Base-by-base conservation (phyloP, 2,329 filamentous ascomycete species). In the Sphaerulina musiva region DNA sequence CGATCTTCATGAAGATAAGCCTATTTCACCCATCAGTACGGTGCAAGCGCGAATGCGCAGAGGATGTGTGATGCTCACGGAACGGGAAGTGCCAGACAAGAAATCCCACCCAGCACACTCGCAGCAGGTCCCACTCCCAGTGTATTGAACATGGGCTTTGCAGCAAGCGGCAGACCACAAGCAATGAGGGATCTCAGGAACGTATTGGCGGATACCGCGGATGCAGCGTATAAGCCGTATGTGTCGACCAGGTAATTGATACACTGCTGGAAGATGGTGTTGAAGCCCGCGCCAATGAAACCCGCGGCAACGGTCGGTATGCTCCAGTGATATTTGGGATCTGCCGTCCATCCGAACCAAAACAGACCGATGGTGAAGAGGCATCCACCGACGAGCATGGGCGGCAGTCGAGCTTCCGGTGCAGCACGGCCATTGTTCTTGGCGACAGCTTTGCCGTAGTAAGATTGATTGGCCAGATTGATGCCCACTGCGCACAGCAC, bases 181-280 rank as follows among this genome's bases (percentile, higher is more conserved):
- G 72, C 75, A 53, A 76, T 59, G 6, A 76, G 54, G 36, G 69
- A 71, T 32, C 76, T 72, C 38, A 78, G 66, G 58, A 78, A 73
- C 1, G 76, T 77, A 55, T 79, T 78, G 29, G 74, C 76, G 8
- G 75, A 73, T 29, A 77, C 72, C 7, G 76, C 76, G 10, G 72
- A 76, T 2, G 76, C 76, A n/a, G 76, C 75, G 58, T 75, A 76
- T 0, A 63, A 44, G 0, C 56, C 51, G 32, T 66, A 69, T 3
- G 58, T 62, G 46, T 69, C 66, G 17, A 77, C 70, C 1, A 77
- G 65, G 46, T 72, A 76, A 56, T 77, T 77, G 53, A 78, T 68
- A 48, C 73, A 75, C 59, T 75, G 73, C 56, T 77, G 69, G 62
- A 78, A 77, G 45, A 76, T 74, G 8, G 73, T 66, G 56, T 76